Evolutionary conservation across 202 grass and related monocot species (phyloP), one percentile per base, ranked within the genome.

Genomic region (Elaeis oleifera): DNA sequence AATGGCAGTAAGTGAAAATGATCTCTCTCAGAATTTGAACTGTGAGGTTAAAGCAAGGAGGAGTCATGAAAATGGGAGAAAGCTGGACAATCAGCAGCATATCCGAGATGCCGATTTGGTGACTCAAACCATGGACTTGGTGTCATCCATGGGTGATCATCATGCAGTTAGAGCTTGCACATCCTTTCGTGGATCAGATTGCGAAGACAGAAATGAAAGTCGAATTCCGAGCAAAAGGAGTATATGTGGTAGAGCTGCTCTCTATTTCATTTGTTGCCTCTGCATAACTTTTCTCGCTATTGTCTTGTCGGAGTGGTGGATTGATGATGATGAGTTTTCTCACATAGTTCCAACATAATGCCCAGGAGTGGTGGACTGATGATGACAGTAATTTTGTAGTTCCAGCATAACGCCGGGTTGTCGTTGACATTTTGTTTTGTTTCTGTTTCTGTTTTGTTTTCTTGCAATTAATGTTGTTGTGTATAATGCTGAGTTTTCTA

Each of bases 301-400:
- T 3, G 16, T 76, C 44, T 53, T 88, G 29, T 50, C 71, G 36
- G 11, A 16, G 68, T 82, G 56, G 71, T 81, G 75, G 61, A 67
- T 74, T 51, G 55, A 70, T 25, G 59, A 74, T 49, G 60, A 61
- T 58, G 44, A 49, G 8, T 74, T 66, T 18, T 50, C 58, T 17
- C 65, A 74, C 60, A 67, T 76, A 16, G 81, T 87, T 13, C 84
- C 84, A 39, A 92, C 84, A 7, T 92, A 78, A 16, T 56, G 18
- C n/a, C 17, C 4, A 29, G 50, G 16, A 13, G 64, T 79, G 52
- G 71, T 81, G 75, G 58, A 67, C 69, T 51, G 55, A 70, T 49
- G 60, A 61, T 58, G 44, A 32, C 5, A 29, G 5, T 29, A 29
- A 26, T 80, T 69, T 18, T 50, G 81, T 39, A 39, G 36, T 39